Evolutionary conservation across 441 rosid genomes (phyloP).

Genomic region (Pelargonium fulgidum): DNA sequence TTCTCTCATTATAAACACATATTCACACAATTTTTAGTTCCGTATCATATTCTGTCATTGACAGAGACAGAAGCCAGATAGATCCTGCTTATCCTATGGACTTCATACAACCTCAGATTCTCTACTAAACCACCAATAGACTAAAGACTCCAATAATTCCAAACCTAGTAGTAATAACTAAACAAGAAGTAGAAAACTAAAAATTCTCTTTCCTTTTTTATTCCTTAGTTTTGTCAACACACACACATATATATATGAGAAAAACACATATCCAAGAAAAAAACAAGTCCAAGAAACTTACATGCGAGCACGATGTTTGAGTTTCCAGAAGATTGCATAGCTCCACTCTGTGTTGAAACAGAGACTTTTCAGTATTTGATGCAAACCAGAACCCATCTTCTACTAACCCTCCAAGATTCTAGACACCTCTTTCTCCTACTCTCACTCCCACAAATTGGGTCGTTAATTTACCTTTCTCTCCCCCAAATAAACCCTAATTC

Average conservation of each 20-base stretch:
- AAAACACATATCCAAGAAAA: not conserved
- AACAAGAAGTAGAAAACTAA: constrained; percentile 8
- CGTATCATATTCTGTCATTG: not conserved
- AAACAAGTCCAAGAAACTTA: constrained; percentile 24
- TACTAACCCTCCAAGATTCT: constrained; percentile 12
- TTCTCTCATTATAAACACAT: not conserved
- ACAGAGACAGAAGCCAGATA: not conserved
- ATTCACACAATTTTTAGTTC: not conserved
- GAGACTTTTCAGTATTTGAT: constrained; percentile 53
- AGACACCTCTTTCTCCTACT: constrained; percentile 22
- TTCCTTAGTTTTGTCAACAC: not conserved
- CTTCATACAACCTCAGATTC: constrained; percentile 1
- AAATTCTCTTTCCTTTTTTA: constrained; percentile 6
- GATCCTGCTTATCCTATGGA: constrained; percentile 2
- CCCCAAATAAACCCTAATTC: constrained; percentile 27
- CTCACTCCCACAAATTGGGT: constrained; percentile 17
- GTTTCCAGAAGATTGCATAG: constrained; percentile 89
- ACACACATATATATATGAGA: not conserved
- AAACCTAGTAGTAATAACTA: not conserved
- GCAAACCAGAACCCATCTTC: constrained; percentile 50
- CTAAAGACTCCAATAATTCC: not conserved
- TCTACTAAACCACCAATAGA: not conserved
- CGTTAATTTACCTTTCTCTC: constrained; percentile 15
- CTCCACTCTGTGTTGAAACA: constrained; percentile 76
- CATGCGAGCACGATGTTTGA: constrained; percentile 64